These are phyloP conservation scores for Fusarium coffeatum DNA, from an alignment of 2,329 filamentous ascomycete genomes.

Conservation along the genomic window DNA sequence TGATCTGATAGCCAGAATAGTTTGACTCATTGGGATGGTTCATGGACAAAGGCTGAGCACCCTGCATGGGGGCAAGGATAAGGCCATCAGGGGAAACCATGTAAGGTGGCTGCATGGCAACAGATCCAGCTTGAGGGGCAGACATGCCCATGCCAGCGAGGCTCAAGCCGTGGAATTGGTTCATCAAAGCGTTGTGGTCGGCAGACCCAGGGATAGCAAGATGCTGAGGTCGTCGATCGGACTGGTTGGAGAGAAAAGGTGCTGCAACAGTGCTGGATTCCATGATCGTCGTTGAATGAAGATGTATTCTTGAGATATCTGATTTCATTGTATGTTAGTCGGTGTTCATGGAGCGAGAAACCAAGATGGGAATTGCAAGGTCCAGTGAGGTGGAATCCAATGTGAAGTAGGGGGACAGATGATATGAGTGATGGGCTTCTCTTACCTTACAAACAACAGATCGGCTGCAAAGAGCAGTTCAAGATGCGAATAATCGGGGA, in stretches of 20 bases:
- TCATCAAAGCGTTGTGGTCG: slow-evolving; percentile 50
- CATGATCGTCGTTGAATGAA: slow-evolving; percentile 51
- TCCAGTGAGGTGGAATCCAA: neutral
- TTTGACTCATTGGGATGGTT: slow-evolving; percentile 50
- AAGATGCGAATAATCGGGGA: slow-evolving; percentile 49
- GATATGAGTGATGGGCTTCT: neutral
- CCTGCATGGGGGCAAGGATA: slow-evolving; percentile 52
- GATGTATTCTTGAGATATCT: slow-evolving; percentile 52
- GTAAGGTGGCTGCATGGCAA: slow-evolving; percentile 53
- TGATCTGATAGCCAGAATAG: slow-evolving; percentile 51
- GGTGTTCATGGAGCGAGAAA: neutral
- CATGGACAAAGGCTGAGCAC: slow-evolving; percentile 52
- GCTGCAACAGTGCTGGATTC: slow-evolving; percentile 50
- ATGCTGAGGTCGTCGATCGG: slow-evolving; percentile 48
- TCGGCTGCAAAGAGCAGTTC: slow-evolving; percentile 47
- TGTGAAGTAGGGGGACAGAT: neutral
- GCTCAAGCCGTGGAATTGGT: slow-evolving; percentile 54
- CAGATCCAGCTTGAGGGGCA: slow-evolving; percentile 46
- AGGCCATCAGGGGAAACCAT: slow-evolving; percentile 55
- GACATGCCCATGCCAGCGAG: slow-evolving; percentile 52
- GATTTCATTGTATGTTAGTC: neutral
- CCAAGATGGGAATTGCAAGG: neutral
- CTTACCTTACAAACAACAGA: slow-evolving; percentile 51
- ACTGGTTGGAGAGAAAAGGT: slow-evolving; percentile 49
- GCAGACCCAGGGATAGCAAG: slow-evolving; percentile 46